Conservation (phyloP, 129 eudicot genomes). For the Chrysanthemum seticuspe region DNA sequence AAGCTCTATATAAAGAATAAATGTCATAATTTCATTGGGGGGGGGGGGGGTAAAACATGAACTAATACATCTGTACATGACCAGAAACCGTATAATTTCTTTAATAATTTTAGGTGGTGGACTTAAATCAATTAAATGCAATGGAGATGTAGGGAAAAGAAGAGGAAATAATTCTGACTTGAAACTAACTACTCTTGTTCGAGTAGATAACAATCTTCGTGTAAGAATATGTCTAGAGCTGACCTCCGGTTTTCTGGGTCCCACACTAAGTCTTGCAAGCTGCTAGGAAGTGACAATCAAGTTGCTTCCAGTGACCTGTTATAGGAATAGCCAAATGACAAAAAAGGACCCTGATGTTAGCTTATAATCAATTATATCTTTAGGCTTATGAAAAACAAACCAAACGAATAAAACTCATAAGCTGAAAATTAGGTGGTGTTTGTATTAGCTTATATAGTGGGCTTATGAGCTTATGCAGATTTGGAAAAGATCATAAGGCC, state of each 20-base stretch:
- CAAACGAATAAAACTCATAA: too few species aligned
- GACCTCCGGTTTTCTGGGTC: constrained; percentile 30
- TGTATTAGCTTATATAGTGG: too few species aligned
- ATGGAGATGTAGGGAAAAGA: constrained; percentile 8
- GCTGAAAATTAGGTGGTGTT: too few species aligned
- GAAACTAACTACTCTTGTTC: constrained; percentile 41
- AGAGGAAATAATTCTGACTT: background rate
- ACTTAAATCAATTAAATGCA: background rate
- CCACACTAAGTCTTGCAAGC: constrained; percentile 26
- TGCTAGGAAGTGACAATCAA: constrained; percentile 33
- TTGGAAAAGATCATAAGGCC: too few species aligned
- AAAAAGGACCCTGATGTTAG: background rate
- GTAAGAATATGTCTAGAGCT: constrained; percentile 20
- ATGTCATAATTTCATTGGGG: too few species aligned
- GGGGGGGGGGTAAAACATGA: too few species aligned
- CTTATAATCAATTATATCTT: background rate
- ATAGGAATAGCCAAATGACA: constrained; percentile 21
- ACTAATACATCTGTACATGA: too few species aligned
- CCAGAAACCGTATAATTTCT: too few species aligned
- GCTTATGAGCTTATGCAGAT: too few species aligned
- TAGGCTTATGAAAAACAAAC: too few species aligned
- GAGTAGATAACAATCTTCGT: constrained; percentile 28
- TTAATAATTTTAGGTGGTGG: background rate
- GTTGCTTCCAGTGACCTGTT: constrained; percentile 46
- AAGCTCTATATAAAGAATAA: too few species aligned